Conservation (phyloP, 148 eudicot species). For the Oxyria digyna region DNA sequence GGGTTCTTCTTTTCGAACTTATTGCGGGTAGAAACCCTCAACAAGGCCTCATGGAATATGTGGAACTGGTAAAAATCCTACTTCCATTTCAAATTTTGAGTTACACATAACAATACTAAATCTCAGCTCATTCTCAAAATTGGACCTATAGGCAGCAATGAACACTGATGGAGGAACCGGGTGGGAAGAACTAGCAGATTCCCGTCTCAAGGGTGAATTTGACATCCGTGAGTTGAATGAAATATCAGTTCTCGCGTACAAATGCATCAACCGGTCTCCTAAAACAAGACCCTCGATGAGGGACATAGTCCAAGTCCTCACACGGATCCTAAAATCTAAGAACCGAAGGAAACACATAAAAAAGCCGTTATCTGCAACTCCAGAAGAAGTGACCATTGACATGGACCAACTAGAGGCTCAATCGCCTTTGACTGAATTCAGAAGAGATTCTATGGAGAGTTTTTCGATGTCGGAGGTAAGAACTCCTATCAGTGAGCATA, state of each 20-base stretch:
- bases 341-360: conserved; percentile 27
- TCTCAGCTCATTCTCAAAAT: neutral
- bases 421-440: conserved; percentile 1
- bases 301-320: conserved; percentile 71
- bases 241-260: conserved; percentile 73
- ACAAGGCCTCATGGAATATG: conserved; percentile 89
- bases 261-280: conserved; percentile 49
- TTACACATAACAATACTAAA: neutral
- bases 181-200: conserved; percentile 91
- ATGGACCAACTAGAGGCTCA: neutral
- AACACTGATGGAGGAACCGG: conserved; percentile 70
- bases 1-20: conserved; percentile 88
- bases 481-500: conserved; percentile 23
- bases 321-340: conserved; percentile 44
- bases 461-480: conserved; percentile 6
- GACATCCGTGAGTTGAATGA: conserved; percentile 64
- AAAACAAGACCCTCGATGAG: conserved; percentile 85
- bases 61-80: conserved; percentile 49
- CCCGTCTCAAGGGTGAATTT: conserved; percentile 60
- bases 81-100: neutral
- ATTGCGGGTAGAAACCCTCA: conserved; percentile 84
- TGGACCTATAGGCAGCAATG: conserved; percentile 64
- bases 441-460: conserved; percentile 17
- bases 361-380: conserved; percentile 33
- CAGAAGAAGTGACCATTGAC: conserved; percentile 23